Percentiles rank a stretch among this genome's conserved stretches.
These are phyloP conservation scores for Drechslerella coelobrocha DNA, from an alignment of 2,329 filamentous ascomycete species.

Conservation along the genomic window DNA sequence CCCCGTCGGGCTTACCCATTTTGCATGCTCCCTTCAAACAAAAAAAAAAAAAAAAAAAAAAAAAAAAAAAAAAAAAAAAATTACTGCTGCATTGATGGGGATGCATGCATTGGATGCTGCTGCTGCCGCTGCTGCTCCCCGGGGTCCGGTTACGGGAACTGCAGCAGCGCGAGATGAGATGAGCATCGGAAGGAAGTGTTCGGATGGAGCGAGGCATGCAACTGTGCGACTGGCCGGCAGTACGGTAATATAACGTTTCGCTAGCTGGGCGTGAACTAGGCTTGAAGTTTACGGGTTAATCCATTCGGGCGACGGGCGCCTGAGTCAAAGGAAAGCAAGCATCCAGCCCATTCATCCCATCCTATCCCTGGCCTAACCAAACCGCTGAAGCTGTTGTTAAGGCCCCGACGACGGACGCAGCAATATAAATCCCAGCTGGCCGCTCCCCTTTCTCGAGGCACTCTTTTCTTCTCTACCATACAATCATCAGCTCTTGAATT, in stretches of 20 bases:
- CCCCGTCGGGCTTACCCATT: too few relatives aligned
- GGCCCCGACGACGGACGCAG: constrained; percentile 2
- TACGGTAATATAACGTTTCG: too few relatives aligned
- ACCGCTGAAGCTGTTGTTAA: not conserved
- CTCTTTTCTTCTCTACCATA: not conserved
- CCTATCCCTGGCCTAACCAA: not conserved
- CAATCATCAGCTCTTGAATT: not conserved
- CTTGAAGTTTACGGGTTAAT: too few relatives aligned
- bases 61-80: not conserved
- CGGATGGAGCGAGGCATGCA: too few relatives aligned
- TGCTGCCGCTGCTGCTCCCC: too few relatives aligned
- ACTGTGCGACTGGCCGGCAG: too few relatives aligned
- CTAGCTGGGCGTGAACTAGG: too few relatives aligned
- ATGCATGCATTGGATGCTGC: too few relatives aligned
- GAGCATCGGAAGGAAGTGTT: not conserved
- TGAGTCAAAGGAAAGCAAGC: too few relatives aligned
- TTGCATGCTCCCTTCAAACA: constrained; percentile 4
- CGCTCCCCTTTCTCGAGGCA: not conserved
- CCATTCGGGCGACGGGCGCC: too few relatives aligned
- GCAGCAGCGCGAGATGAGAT: constrained; percentile 3
- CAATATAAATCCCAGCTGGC: constrained; percentile 8
- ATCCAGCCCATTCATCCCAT: not conserved
- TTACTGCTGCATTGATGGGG: too few relatives aligned
- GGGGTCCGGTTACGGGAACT: not conserved
- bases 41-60: not conserved